Percentiles rank a stretch among this genome's conserved stretches.
Evolutionary conservation across 495 filamentous ascomycete species (phyloP).

Genomic region (Parmelia sp.): DNA sequence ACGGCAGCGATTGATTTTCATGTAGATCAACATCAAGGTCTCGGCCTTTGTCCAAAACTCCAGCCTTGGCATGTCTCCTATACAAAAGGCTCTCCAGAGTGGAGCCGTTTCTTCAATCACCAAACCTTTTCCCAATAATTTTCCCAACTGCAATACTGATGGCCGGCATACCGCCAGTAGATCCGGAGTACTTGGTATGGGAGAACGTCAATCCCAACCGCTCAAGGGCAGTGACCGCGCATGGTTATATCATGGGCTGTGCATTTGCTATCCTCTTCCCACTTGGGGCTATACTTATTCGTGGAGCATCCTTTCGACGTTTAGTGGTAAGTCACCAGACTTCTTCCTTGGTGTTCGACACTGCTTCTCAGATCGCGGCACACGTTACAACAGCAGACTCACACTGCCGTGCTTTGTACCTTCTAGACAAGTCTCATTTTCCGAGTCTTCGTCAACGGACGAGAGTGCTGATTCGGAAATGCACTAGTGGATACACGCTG

Average conservation of each 20-base stretch:
- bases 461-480: neutral
- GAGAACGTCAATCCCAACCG: neutral
- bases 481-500: conserved; percentile 43
- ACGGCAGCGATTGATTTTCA: neutral
- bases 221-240: conserved; percentile 32
- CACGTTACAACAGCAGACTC: neutral
- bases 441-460: neutral
- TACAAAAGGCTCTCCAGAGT: neutral
- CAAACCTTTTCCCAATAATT: neutral
- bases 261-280: conserved; percentile 42
- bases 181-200: neutral
- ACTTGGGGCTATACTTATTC: conserved; percentile 38
- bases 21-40: neutral
- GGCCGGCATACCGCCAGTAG: neutral
- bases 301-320: conserved; percentile 35
- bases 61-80: conserved; percentile 1
- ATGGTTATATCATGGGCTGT: conserved; percentile 38
- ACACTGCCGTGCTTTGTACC: neutral
- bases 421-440: neutral
- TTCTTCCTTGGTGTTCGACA: neutral
- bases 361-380: neutral
- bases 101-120: neutral
- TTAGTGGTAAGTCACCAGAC: conserved; percentile 3
- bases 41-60: neutral
- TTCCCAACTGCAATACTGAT: neutral